Evolutionary conservation across 305 asterid species (phyloP).

Genomic region (Solanum hybrid): DNA sequence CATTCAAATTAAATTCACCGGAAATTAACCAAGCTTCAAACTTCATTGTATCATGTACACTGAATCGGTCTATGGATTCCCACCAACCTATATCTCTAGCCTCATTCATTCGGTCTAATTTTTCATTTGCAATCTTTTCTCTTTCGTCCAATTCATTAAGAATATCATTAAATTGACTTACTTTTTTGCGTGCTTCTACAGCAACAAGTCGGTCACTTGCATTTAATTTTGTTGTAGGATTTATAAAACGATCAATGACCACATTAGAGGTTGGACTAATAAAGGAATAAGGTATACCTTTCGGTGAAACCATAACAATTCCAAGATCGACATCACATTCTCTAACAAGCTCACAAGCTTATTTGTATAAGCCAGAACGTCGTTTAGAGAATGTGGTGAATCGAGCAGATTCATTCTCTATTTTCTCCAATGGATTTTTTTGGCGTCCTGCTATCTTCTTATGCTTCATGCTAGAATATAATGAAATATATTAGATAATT

Average conservation of each 20-base stretch:
- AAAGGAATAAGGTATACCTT: neutral
- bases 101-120: neutral
- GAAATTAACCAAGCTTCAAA: neutral
- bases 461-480: neutral
- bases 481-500: too few relatives aligned
- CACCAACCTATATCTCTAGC: neutral
- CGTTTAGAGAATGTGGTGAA: neutral
- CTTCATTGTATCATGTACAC: neutral
- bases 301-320: neutral
- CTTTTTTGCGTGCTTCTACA: neutral
- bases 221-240: neutral
- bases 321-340: neutral
- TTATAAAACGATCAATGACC: neutral
- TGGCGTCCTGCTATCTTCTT: neutral
- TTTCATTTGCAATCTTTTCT: neutral
- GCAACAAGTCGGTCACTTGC: neutral
- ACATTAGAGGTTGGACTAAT: neutral
- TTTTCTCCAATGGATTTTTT: neutral
- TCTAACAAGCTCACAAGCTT: neutral
- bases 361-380: neutral
- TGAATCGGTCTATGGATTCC: neutral
- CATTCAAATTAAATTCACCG: neutral
- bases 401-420: neutral
- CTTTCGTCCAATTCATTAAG: neutral
- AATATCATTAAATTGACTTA: neutral